Evolutionary conservation across 148 eudicot genomes (phyloP), one percentile per base, ranked within the genome.

Genomic region (Rheum nobile): DNA sequence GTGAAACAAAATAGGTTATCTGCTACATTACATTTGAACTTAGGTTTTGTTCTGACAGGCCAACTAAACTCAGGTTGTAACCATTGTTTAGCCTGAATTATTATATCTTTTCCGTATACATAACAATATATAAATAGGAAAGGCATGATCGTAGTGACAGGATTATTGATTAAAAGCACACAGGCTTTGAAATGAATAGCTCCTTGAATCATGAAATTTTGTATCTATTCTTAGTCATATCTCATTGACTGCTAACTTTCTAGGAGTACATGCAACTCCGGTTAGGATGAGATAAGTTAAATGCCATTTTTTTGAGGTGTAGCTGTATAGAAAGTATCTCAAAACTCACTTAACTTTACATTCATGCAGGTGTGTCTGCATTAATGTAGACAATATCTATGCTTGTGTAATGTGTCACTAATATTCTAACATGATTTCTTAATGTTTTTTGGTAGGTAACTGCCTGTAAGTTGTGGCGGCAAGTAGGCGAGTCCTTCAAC

Each of bases 401-500:
- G 21, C 70, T 65, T 31, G 16, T 34, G 5, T 65, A 61, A 34
- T 17, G 39, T 29, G 22, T 65, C 4, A 19, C 21, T 17, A 31
- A 37, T 34, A 34, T 65, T 34, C 70, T 32, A 1, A 65, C 41
- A 65, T 34, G 39, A 65, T 65, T 65, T 65, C 6, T 1, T 65
- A 14, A 32, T 63, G 32, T 63, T 34, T 71, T 39, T 71, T 71
- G 4, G 7, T 43, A 71, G 73, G 96, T 93, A 41, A 93, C 96
- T 61, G 86, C 86, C 59, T 71, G 84, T 79, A 93, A 93, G 83
- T 82, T 86, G 73, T 93, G 98, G 98, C 91, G 98, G 78, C 93
- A 90, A 88, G 89, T 93, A 41, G 98, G 98, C 78, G 96, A 88
- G 75, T 88, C 98, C 35, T 93, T 93, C 72, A 86, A 89, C 72